Base-by-base conservation (phyloP, 2,329 filamentous ascomycete genomes). In the Tolypocladium ophioglossoides region DNA sequence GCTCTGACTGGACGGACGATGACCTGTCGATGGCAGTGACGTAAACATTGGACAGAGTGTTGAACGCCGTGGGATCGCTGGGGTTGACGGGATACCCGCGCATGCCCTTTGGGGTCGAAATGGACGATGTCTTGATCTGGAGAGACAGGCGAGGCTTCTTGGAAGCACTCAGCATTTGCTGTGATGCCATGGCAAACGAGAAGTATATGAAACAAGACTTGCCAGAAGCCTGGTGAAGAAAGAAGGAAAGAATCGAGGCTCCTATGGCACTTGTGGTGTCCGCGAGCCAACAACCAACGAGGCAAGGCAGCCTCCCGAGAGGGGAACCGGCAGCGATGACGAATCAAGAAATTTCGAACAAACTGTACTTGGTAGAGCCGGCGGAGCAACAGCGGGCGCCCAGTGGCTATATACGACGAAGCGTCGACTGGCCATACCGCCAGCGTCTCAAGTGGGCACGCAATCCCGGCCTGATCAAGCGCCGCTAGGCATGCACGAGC, bases 21-120 rank as follows among this genome's bases (percentile, higher is more conserved):
- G 78, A 76, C 50, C 80, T 77, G 66, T 83, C 81, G 52, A 85
- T 83, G 56, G 82, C 79, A 3, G 78, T 80, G 30, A 79, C 77
- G 62, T 85, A 85, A 56, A 82, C 78, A 67, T 85, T 85, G 53
- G 82, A 83, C 40, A 85, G 74, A 2, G 83, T 85, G 68, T 85
- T 85, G 70, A 84, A 84, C 24, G 80, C 73, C 1, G 83, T 85
- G 4, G 81, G 80, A 35, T 82, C 83, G 55, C 74, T 78, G 34
- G 79, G 77, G 60, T 84, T 77, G 40, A 79, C 60, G 40, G 62
- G 54, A 53, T 66, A 67, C 49, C 63, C 64, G 56, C 65, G 61
- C 18, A 61, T 58, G 24, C 73, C 66, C 53, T 69, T 73, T 53
- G 69, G 64, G 41, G 61, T 62, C 4, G 73, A 63, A 37, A 66